These are phyloP conservation scores for Ulota crispa DNA, from an alignment of 225 moss, liverwort and hornwort species.

Conservation along the genomic window DNA sequence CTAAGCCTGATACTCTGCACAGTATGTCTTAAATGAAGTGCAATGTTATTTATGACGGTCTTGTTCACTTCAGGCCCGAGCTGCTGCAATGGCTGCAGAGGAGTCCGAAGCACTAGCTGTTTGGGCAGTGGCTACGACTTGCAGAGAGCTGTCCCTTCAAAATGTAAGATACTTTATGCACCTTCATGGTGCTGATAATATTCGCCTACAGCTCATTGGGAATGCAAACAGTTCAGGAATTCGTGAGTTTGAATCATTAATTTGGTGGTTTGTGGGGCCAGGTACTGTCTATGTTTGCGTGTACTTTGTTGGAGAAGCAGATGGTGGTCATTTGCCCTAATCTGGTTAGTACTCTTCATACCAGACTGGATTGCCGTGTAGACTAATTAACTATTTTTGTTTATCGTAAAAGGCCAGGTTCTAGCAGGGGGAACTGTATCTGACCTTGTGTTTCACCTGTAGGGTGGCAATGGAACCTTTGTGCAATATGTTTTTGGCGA, in stretches of 20 bases:
- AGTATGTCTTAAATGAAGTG: slow-evolving; percentile 7
- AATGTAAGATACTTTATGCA: slow-evolving; percentile 52
- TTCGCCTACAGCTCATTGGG: neutral
- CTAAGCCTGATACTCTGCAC: neutral
- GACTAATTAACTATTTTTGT: neutral
- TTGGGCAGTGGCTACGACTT: slow-evolving; percentile 90
- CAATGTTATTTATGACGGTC: slow-evolving; percentile 8
- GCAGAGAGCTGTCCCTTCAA: slow-evolving; percentile 91
- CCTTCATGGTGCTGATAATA: neutral
- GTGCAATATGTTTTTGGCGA: neutral
- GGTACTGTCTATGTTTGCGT: slow-evolving; percentile 81
- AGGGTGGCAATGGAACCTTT: neutral
- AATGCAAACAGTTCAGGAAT: neutral
- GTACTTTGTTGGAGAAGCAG: slow-evolving; percentile 94
- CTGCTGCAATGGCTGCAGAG: slow-evolving; percentile 86
- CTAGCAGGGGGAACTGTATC: neutral
- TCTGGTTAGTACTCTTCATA: slow-evolving; percentile 54
- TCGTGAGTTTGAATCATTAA: neutral
- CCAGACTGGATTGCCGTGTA: neutral
- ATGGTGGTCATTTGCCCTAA: slow-evolving; percentile 94
- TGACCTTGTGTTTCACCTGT: neutral
- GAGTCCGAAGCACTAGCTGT: slow-evolving; percentile 81
- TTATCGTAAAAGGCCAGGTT: slow-evolving; percentile 8
- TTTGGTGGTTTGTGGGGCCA: slow-evolving; percentile 33
- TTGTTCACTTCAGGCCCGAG: slow-evolving; percentile 60